These are phyloP conservation scores for Flaveria ramosissima DNA, from an alignment of 129 eudicot species.

Conservation along the genomic window DNA sequence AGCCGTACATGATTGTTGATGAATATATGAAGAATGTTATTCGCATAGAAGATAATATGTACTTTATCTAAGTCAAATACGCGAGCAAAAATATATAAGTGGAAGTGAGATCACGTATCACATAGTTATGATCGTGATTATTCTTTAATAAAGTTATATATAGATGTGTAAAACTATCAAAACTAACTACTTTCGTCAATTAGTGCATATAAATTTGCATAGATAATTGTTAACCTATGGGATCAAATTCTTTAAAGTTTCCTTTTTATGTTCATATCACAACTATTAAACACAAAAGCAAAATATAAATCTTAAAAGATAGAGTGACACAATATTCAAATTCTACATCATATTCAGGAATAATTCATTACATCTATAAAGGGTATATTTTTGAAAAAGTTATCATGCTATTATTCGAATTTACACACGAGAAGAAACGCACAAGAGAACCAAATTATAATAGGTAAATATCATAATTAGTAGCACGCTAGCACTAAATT, in stretches of 20 bases:
- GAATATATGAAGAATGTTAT: too few relatives aligned
- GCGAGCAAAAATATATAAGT: too few relatives aligned
- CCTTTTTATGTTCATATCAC: neutral
- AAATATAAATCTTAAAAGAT: neutral
- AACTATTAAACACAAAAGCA: neutral
- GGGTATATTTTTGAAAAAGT: neutral
- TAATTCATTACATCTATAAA: conserved; percentile 13
- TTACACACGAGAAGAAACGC: conserved; percentile 4
- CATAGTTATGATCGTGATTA: too few relatives aligned
- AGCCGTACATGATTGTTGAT: too few relatives aligned
- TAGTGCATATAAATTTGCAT: too few relatives aligned
- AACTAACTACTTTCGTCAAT: too few relatives aligned
- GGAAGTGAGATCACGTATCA: too few relatives aligned
- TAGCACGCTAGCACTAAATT: neutral
- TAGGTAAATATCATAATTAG: neutral
- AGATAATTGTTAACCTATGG: neutral
- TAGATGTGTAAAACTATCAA: too few relatives aligned
- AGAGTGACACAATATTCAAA: conserved; percentile 18
- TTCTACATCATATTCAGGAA: conserved; percentile 23
- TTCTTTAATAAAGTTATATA: too few relatives aligned
- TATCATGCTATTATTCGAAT: conserved; percentile 11
- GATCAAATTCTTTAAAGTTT: neutral
- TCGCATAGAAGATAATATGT: too few relatives aligned
- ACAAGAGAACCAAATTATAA: neutral
- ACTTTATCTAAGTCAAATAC: too few relatives aligned